Evolutionary conservation across 768 basidiomycete genomes (phyloP), one percentile per base, ranked within the genome.

Genomic region (Phylloporus arenicola): DNA sequence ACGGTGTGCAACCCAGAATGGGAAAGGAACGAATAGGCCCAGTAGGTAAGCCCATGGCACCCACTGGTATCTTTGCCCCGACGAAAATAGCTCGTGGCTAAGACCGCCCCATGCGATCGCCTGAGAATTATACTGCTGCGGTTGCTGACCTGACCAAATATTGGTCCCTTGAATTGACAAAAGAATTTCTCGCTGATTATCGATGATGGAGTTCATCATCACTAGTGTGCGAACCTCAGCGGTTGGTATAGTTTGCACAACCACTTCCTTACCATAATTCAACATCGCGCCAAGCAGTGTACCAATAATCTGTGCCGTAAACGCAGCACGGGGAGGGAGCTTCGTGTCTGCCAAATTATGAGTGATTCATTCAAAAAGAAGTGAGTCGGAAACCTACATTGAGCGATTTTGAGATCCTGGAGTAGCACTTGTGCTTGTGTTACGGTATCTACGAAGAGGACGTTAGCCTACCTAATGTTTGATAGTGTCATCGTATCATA

Each of bases 291-390:
- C 63, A 0, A 60, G 38, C 20, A 64, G 48, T 5, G 63, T 62
- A 16, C 63, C 63, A 16, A 59, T 52, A n/a, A 83, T 69, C 58
- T 86, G 84, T 7, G 81, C 80, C 10, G 79, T 60, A 64, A 86
- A 83, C 68, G 83, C 80, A 34, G 76, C 73, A 13, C 83, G 80
- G 20, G 84, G 82, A 24, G 85, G 83, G 38, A 87, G 76, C 64
- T 85, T 84, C 1, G 78, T 55, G 49, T 58, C 75, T 58, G 3
- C 69, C 74, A 45, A 77, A 41, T 25, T n/a, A 10, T 39, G 22
- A 37, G 19, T 24, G 25, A 62, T 75, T 72, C 64, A 72, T 72
- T 40, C 72, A 72, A 66, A 39, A 12, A 3, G 42, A n/a, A 34
- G 22, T 24, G 39, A 24, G 25, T 30, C 25, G 2, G 6, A 22